phyloP scores from a whole-genome alignment of 2,329 filamentous ascomycete genomes.

The Aureobasidium sp. region DNA sequence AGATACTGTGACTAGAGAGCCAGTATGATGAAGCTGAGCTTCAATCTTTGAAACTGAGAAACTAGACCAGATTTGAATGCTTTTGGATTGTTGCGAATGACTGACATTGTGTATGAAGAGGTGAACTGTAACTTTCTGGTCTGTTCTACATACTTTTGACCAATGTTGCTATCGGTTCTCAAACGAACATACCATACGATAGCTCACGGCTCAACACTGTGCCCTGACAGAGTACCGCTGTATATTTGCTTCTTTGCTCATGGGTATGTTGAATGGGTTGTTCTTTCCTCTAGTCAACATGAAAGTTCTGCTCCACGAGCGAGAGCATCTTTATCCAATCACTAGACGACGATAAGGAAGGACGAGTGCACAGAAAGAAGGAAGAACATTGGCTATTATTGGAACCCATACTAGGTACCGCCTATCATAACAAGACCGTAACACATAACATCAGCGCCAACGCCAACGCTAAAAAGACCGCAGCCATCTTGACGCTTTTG shows the following conservation, averaged over 20 bases:
- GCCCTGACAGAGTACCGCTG: neutral
- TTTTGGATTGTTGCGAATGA: too few species aligned
- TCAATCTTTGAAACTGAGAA: too few species aligned
- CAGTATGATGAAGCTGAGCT: too few species aligned
- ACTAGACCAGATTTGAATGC: too few species aligned
- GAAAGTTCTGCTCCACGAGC: neutral
- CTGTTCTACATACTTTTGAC: too few species aligned
- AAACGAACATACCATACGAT: too few species aligned
- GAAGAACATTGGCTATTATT: conserved; percentile 5
- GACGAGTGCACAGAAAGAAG: neutral
- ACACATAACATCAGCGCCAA: conserved; percentile 12
- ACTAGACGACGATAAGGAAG: neutral
- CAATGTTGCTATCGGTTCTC: too few species aligned
- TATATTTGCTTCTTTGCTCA: too few species aligned
- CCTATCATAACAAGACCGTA: neutral
- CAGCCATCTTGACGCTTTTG: conserved; percentile 3
- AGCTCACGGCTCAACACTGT: neutral
- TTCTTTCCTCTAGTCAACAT: neutral
- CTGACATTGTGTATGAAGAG: too few species aligned
- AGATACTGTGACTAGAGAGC: too few species aligned
- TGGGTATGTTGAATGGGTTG: neutral
- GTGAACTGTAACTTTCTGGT: too few species aligned
- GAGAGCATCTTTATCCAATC: neutral
- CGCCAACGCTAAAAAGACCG: conserved; percentile 6
- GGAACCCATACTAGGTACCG: neutral